Evolutionary conservation across 1,139 yeast genomes (phyloP).

Genomic region (Geotrichum cucujoidarum): DNA sequence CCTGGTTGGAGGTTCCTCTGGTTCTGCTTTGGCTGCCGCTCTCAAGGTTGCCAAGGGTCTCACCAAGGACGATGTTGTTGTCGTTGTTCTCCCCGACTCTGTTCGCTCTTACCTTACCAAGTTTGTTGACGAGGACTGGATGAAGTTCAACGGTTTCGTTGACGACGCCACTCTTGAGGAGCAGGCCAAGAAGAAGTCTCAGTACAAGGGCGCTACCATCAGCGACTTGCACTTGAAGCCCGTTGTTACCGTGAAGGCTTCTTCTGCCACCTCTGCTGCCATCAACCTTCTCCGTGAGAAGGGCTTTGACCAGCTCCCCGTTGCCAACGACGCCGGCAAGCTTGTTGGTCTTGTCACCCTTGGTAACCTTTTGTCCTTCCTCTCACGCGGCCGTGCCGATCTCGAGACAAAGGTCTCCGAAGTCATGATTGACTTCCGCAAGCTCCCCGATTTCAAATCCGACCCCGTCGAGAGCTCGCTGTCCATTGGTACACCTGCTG

Average conservation of each 20-base stretch:
- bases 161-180: conserved; percentile 45
- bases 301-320: conserved; percentile 86
- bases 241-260: conserved; percentile 66
- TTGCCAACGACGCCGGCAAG: conserved; percentile 55
- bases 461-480: conserved; percentile 45
- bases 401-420: conserved; percentile 56
- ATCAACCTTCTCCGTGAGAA: conserved; percentile 67
- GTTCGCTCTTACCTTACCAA: conserved; percentile 82
- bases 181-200: conserved; percentile 43
- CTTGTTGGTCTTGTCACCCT: conserved; percentile 74
- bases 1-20: conserved; percentile 84
- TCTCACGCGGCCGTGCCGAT: conserved; percentile 60
- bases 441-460: conserved; percentile 45
- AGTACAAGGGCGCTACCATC: conserved; percentile 57
- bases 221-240: conserved; percentile 73
- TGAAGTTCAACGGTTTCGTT: conserved; percentile 69
- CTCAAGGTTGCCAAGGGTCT: conserved; percentile 64
- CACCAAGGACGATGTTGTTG: conserved; percentile 69
- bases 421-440: conserved; percentile 61
- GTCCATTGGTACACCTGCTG: conserved; percentile 42
- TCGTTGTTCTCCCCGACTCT: conserved; percentile 82
- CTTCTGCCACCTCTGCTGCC: conserved; percentile 61
- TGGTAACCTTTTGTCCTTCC: conserved; percentile 63
- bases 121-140: conserved; percentile 91
- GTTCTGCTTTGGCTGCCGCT: conserved; percentile 80